Conservation (phyloP, 1,139 yeast species). For the Diutina sp. region DNA sequence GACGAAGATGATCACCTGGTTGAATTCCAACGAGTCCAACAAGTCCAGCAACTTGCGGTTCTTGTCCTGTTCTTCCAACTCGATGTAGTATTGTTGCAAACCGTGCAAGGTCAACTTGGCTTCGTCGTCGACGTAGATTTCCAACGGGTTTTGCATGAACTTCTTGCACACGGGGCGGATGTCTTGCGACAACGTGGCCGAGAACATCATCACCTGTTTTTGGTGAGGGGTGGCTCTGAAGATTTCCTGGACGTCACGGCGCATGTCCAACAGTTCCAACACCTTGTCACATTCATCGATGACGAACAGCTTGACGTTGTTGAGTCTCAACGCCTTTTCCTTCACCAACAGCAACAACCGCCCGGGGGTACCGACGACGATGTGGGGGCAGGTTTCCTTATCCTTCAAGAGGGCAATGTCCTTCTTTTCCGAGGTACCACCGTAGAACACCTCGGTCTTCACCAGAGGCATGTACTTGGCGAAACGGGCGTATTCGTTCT, state of each 20-base stretch:
- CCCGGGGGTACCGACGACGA: conserved; percentile 97
- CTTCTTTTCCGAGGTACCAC: conserved; percentile 82
- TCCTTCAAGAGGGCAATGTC: conserved; percentile 83
- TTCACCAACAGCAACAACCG: conserved; percentile 89
- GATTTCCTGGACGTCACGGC: conserved; percentile 97
- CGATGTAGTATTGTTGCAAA: conserved; percentile 90
- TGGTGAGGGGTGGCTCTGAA: conserved; percentile 97
- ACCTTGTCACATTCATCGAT: conserved; percentile 99
- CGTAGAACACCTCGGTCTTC: conserved; percentile 91
- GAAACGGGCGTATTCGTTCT: conserved; percentile 94
- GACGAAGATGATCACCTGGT: conserved; percentile 95
- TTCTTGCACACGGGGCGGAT: conserved; percentile 95
- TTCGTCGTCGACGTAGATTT: conserved; percentile 95
- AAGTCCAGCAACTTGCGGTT: conserved; percentile 87
- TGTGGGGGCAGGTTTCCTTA: conserved; percentile 93
- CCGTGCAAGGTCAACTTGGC: conserved; percentile 97
- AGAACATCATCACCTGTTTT: conserved; percentile 98
- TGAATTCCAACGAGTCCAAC: conserved; percentile 89
- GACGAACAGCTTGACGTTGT: conserved; percentile 87
- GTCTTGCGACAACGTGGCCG: conserved; percentile 90
- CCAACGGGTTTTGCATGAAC: conserved; percentile 96
- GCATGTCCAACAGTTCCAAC: conserved; percentile 84
- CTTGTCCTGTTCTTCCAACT: conserved; percentile 83
- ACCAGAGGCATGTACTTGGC: conserved; percentile 98
- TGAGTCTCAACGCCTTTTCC: conserved; percentile 78